Conservation (phyloP, 2,329 filamentous ascomycete genomes). For the Tolypocladium nubicola region DNA sequence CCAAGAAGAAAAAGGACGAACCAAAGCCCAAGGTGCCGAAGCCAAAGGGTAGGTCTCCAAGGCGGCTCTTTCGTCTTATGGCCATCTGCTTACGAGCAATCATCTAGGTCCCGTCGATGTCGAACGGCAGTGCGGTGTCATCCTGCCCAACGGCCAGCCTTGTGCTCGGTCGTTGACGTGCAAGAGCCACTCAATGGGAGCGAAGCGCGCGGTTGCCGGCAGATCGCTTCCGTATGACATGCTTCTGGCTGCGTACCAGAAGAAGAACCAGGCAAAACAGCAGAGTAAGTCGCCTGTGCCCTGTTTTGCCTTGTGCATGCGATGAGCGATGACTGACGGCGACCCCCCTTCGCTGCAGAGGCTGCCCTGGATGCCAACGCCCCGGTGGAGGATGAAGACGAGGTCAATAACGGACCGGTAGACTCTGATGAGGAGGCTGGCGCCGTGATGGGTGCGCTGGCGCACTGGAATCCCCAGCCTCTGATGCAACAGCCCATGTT, state of each 20-base stretch:
- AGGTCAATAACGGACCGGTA: constrained; percentile 67
- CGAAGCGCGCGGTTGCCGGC: constrained; percentile 80
- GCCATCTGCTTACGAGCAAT: not conserved
- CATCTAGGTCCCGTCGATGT: constrained; percentile 72
- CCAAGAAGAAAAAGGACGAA: constrained; percentile 93
- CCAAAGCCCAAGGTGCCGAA: constrained; percentile 75
- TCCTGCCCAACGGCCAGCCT: constrained; percentile 72
- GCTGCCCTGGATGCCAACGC: constrained; percentile 92
- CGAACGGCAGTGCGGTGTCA: constrained; percentile 85
- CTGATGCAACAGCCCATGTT: constrained; percentile 57
- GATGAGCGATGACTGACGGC: not conserved
- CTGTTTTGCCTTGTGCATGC: not conserved
- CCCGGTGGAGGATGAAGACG: constrained; percentile 76
- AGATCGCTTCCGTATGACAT: constrained; percentile 86
- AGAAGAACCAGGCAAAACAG: constrained; percentile 98
- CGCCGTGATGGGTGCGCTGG: constrained; percentile 72
- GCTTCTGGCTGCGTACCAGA: constrained; percentile 78
- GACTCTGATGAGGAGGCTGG: constrained; percentile 94
- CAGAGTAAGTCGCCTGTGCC: constrained; percentile 56
- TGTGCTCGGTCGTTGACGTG: constrained; percentile 86
- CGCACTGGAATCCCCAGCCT: constrained; percentile 68
- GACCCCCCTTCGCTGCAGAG: constrained; percentile 40
- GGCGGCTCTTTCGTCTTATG: not conserved
- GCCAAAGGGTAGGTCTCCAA: constrained; percentile 52
- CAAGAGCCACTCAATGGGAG: constrained; percentile 92